These are phyloP conservation scores for Phytophthora fragariae DNA, from an alignment of 352 stramenopile genomes.

Conservation along the genomic window DNA sequence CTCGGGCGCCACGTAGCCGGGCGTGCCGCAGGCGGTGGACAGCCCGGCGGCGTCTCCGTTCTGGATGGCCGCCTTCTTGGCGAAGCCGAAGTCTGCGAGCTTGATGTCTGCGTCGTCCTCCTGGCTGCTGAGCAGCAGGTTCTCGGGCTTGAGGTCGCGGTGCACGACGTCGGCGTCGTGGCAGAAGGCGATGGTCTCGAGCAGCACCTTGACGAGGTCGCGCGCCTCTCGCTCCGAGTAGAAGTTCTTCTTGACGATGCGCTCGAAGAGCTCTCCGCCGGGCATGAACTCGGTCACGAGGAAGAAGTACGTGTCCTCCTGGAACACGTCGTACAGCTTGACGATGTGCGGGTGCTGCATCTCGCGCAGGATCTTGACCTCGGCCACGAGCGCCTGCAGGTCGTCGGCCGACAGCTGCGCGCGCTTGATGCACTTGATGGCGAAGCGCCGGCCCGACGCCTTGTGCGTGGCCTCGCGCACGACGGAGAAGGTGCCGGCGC, in stretches of 20 bases:
- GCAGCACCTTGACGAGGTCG: conserved; percentile 80
- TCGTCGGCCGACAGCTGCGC: conserved; percentile 70
- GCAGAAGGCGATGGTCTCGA: conserved; percentile 87
- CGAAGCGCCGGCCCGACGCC: conserved; percentile 53
- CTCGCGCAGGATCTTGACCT: conserved; percentile 80
- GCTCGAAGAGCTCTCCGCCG: conserved; percentile 86
- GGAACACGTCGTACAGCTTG: conserved; percentile 91
- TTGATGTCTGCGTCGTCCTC: conserved; percentile 87
- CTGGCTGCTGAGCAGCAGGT: conserved; percentile 89
- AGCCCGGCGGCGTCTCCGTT: conserved; percentile 51
- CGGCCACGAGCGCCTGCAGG: conserved; percentile 78
- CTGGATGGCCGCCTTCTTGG: conserved; percentile 71
- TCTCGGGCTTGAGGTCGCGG: conserved; percentile 97
- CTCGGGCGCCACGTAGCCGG: conserved; percentile 81
- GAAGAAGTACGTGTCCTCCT: conserved; percentile 95
- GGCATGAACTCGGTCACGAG: conserved; percentile 97
- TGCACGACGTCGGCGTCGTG: conserved; percentile 91
- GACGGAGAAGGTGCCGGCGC: conserved; percentile 75
- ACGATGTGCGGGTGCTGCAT: conserved; percentile 92
- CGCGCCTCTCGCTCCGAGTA: conserved; percentile 85
- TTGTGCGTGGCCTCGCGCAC: conserved; percentile 69
- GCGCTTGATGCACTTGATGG: conserved; percentile 92
- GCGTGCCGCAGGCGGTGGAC: conserved; percentile 75
- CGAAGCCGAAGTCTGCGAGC: conserved; percentile 85
- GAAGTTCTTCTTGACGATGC: conserved; percentile 90